These are phyloP conservation scores for bread wheat (Triticum aestivum) DNA, from an alignment of 176 grass and related monocot genomes.

Conservation along the genomic window IWGSC_CS_RefSeq_v2.1 NC_057814.1:452979281-452979780, in stretches of 20 bases:
- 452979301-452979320: too few relatives aligned
- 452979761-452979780: constrained; percentile 84
- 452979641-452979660: not conserved
- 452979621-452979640: not conserved
- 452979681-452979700: not conserved
- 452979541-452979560: not conserved
- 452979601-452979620: constrained; percentile 3
- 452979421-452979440: too few relatives aligned
- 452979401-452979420: too few relatives aligned
- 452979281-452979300: too few relatives aligned
- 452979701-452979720: not conserved
- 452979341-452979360: too few relatives aligned
- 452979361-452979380: too few relatives aligned
- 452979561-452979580: not conserved
- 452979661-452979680: not conserved
- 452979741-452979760: constrained; percentile 43
- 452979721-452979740: not conserved
- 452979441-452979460: too few relatives aligned
- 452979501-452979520: not conserved
- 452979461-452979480: not conserved
- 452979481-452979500: not conserved
- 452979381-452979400: too few relatives aligned
- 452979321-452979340: too few relatives aligned
- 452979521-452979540: not conserved
- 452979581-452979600: not conserved